phyloP scores from a whole-genome alignment of 768 basidiomycete species.

The Sporobolomyces pararoseus region DNA sequence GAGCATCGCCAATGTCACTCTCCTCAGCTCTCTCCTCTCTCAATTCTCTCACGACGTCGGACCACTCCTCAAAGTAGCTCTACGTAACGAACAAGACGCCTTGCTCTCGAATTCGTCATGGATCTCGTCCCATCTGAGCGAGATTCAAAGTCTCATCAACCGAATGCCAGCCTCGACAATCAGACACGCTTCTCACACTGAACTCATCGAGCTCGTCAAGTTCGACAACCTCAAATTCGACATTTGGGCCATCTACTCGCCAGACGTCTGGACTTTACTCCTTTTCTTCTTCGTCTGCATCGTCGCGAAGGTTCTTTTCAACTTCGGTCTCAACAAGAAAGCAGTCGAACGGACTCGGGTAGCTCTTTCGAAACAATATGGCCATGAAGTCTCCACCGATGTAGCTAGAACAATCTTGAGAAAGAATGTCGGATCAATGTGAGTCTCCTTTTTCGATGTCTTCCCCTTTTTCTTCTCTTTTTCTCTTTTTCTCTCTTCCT shows the following conservation, averaged over 20 bases:
- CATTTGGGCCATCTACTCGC: background rate
- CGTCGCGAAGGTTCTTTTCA: slow-evolving; percentile 9
- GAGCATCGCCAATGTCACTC: slow-evolving; percentile 10
- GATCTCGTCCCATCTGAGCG: slow-evolving; percentile 4
- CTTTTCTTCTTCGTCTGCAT: slow-evolving; percentile 17
- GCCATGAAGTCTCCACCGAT: slow-evolving; percentile 2
- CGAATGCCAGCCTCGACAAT: slow-evolving; percentile 3
- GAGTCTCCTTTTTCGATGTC: background rate
- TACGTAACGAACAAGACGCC: slow-evolving; percentile 2
- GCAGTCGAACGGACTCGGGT: slow-evolving; percentile 10
- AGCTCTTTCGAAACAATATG: background rate
- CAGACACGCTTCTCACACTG: background rate
- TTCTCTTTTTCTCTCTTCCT: too few species aligned
- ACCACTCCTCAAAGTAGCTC: background rate
- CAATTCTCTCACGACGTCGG: slow-evolving; percentile 9
- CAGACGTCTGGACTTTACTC: slow-evolving; percentile 12
- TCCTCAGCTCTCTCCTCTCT: background rate
- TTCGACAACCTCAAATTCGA: background rate
- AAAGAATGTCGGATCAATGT: slow-evolving; percentile 12
- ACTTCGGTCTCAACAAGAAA: background rate
- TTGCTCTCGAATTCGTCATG: slow-evolving; percentile 6
- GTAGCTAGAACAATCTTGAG: slow-evolving; percentile 3
- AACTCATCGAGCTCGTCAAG: slow-evolving; percentile 9
- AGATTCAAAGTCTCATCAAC: background rate
- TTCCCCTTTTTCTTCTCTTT: background rate